phyloP scores from a whole-genome alignment of 441 rosid species.

The Capsella rubella region DNA sequence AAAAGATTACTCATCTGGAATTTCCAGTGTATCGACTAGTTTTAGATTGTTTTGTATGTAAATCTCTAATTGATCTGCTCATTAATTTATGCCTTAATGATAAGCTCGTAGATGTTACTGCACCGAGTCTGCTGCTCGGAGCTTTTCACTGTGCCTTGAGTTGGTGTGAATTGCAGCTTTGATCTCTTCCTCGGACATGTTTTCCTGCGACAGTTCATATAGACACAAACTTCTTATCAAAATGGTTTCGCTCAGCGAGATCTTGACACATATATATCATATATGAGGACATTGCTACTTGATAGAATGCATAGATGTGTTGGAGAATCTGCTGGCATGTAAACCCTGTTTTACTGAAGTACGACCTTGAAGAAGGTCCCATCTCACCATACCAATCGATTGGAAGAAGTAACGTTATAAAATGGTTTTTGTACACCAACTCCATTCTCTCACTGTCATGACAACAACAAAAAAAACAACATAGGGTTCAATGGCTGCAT shows the following conservation, averaged over 20 bases:
- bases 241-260: not conserved
- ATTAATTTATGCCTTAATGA: constrained; percentile 60
- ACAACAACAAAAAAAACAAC: constrained; percentile 24
- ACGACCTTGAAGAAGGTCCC: constrained; percentile 81
- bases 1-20: too few species aligned
- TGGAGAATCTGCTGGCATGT: constrained; percentile 75
- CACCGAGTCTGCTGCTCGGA: constrained; percentile 53
- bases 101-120: constrained; percentile 75
- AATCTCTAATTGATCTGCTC: too few species aligned
- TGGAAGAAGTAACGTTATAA: constrained; percentile 78
- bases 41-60: too few species aligned
- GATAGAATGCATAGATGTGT: constrained; percentile 67
- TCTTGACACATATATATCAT: not conserved
- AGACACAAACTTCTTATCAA: not conserved
- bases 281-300: constrained; percentile 51
- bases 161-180: constrained; percentile 77
- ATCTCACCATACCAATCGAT: constrained; percentile 78
- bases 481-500: too few species aligned
- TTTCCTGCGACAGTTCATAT: constrained; percentile 54
- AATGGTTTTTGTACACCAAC: constrained; percentile 63
- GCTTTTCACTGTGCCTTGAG: constrained; percentile 76
- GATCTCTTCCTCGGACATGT: constrained; percentile 63
- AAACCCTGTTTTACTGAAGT: constrained; percentile 73
- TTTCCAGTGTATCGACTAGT: too few species aligned
- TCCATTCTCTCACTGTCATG: constrained; percentile 69